Evolutionary conservation across 805 yeast genomes (phyloP), one percentile per base, ranked within the genome.

Genomic region (Ogataea corticis): DNA sequence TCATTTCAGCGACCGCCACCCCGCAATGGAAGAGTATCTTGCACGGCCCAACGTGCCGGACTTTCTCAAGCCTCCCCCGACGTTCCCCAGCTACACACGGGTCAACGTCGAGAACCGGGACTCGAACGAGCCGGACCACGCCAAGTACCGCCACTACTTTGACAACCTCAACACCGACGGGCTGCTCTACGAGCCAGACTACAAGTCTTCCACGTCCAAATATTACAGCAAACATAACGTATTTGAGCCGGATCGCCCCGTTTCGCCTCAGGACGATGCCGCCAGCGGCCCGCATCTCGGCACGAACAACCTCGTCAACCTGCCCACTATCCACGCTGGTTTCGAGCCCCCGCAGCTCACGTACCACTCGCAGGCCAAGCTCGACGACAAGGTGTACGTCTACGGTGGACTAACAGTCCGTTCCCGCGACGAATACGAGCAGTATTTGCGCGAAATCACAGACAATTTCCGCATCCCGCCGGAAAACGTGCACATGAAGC

Each of bases 321-420:
- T 52, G 3, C 73, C 77, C 1, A 54, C 65, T 4, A 23, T 72
- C 0, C 62, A 76, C 41, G 70, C 77, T 2, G 67, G 62, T 25
- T 56, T 50, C 5, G 66, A 68, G n/a, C 42, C 73, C 1, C 77
- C 80, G 3, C 61, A 75, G 0, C 51, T 77, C 15, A 56, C 67
- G 0, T 73, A 74, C 51, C 80, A 79, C 49, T 59, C 75, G 4
- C 48, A 75, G 0, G 66, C 69, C n/a, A 69, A 67, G 10, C 45
- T 71, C 42, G 60, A 65, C 17, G 70, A 66, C 15, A 62, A 61
- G n/a, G 61, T 73, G 3, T 73, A 63, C 45, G 50, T 70, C 0
- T 49, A 70, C 19, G 84, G 84, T 19, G 85, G 85, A 0, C 52
- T 74, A n/a, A 44, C 52, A 2, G 37, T 48, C 13, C 43, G 55